Conservation (phyloP, 225 moss, liverwort and hornwort species). For the Climacium dendroides region DNA sequence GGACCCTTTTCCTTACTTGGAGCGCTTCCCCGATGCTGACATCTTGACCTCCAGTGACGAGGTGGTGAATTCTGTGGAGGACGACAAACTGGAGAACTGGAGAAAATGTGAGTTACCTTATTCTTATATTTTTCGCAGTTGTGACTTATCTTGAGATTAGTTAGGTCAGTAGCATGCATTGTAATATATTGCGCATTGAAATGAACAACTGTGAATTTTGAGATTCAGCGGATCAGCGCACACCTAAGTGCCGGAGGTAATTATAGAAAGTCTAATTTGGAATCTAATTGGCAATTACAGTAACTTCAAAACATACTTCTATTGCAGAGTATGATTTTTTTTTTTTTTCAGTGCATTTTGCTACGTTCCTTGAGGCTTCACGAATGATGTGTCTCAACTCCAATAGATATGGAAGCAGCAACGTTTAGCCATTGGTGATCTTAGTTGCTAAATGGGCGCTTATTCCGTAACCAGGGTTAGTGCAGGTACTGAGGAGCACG, state of each 20-base stretch:
- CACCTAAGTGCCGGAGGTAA: background rate
- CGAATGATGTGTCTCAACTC: background rate
- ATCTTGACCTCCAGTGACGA: conserved; percentile 90
- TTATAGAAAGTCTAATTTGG: background rate
- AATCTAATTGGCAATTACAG: background rate
- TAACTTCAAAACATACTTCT: background rate
- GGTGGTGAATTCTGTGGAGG: conserved; percentile 61
- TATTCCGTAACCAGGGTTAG: background rate
- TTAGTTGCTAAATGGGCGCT: background rate
- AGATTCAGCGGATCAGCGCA: background rate
- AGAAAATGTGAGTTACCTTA: conserved; percentile 25
- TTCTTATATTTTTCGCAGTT: background rate
- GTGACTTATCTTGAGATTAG: background rate
- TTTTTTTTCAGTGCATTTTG: background rate
- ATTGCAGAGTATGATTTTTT: background rate
- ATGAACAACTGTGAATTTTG: background rate
- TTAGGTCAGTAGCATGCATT: background rate
- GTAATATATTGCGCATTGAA: background rate
- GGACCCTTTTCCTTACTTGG: conserved; percentile 87
- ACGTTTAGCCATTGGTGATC: background rate
- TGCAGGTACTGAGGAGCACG: background rate
- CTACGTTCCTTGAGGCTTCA: background rate
- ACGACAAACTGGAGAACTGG: conserved; percentile 72
- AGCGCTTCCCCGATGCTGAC: conserved; percentile 74
- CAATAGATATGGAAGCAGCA: background rate